Conservation (phyloP, 768 basidiomycete genomes). For the Lentinula sp. region DNA sequence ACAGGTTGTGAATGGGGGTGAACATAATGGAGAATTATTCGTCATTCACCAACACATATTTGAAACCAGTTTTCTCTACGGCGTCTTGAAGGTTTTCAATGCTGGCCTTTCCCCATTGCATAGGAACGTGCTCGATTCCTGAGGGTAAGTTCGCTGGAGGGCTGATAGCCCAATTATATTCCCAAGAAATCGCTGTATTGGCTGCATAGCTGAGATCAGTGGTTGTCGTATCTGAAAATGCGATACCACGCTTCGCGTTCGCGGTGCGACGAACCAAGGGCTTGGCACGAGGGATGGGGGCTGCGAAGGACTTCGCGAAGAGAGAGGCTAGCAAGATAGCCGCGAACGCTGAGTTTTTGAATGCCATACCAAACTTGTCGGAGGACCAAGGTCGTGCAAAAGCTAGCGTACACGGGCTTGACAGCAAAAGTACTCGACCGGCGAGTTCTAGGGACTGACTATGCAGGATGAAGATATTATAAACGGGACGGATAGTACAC, state of each 20-base stretch:
- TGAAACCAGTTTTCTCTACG: not conserved
- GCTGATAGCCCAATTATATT: not conserved
- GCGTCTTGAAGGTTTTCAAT: not conserved
- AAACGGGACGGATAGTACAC: not conserved
- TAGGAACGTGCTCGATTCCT: constrained; percentile 1
- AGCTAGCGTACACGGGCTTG: not conserved
- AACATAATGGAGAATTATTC: not conserved
- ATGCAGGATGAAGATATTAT: not conserved
- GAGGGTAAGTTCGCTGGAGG: not conserved
- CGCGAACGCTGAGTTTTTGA: not conserved
- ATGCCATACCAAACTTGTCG: not conserved
- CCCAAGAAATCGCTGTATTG: constrained; percentile 2
- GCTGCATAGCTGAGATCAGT: not conserved
- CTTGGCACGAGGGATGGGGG: not conserved
- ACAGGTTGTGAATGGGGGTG: not conserved
- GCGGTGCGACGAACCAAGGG: not conserved
- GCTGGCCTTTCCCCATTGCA: constrained; percentile 1
- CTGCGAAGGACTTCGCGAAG: not conserved
- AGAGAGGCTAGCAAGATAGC: not conserved
- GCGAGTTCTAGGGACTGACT: not conserved
- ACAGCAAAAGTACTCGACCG: not conserved
- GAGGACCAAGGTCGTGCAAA: not conserved
- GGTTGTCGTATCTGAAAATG: not conserved
- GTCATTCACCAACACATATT: not conserved
- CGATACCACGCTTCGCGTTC: constrained; percentile 4